Conservation (phyloP, 2,329 filamentous ascomycete species). For the Ophiostoma fasciatum region DNA sequence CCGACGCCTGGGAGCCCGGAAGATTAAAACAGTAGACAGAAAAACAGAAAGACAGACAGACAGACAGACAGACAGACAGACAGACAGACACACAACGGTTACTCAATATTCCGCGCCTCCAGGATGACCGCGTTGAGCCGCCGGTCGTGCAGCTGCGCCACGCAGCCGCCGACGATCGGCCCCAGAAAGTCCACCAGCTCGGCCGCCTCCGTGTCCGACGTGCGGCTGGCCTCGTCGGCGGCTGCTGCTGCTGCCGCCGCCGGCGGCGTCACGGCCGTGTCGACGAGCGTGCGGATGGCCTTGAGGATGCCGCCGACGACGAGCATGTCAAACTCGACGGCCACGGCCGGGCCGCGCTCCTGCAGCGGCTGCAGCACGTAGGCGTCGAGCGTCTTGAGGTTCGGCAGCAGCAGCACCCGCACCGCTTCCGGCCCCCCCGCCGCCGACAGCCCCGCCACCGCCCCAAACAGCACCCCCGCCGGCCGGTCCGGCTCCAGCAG, state of each 20-base stretch:
- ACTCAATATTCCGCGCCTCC: conserved; percentile 40
- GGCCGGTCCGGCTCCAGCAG: conserved; percentile 80
- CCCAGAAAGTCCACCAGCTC: conserved; percentile 41
- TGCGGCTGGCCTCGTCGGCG: background rate
- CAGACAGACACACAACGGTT: too few relatives aligned
- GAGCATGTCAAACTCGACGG: conserved; percentile 38
- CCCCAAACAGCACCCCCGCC: conserved; percentile 75
- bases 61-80: too few relatives aligned
- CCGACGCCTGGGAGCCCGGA: too few relatives aligned
- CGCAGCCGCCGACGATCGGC: conserved; percentile 34
- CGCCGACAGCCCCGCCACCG: conserved; percentile 62
- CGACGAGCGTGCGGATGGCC: conserved; percentile 29
- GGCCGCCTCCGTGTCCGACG: conserved; percentile 23
- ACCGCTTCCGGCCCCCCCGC: conserved; percentile 54
- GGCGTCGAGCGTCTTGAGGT: conserved; percentile 38
- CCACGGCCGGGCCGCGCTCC: conserved; percentile 26
- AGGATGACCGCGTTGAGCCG: conserved; percentile 35
- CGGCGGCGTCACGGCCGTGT: conserved; percentile 13
- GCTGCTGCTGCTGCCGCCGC: too few relatives aligned
- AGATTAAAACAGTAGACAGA: too few relatives aligned
- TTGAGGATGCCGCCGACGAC: conserved; percentile 38
- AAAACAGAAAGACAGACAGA: too few relatives aligned
- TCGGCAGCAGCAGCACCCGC: conserved; percentile 39
- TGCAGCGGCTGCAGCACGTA: conserved; percentile 39
- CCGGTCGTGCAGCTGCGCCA: conserved; percentile 30